A percentile compares a stretch with the other conserved stretches of the same genome.
These are phyloP conservation scores for Poronia punctata DNA, from an alignment of 495 filamentous ascomycete species.

Conservation along the genomic window DNA sequence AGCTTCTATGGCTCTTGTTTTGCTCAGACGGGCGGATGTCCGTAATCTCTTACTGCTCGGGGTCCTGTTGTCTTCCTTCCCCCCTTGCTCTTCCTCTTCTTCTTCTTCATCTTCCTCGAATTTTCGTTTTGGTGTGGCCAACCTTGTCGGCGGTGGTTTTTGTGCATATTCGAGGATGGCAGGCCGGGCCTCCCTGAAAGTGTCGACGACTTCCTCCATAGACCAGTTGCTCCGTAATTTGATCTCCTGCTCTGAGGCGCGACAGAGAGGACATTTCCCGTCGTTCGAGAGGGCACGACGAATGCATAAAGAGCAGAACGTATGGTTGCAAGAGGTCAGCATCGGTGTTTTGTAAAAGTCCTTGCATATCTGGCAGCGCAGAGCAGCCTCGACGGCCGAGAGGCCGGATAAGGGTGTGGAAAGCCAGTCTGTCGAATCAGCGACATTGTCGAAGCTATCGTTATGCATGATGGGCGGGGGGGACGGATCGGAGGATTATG, in stretches of 20 bases:
- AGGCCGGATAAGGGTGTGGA: slow-evolving; percentile 67
- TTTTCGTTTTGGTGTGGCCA: slow-evolving; percentile 43
- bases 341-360: slow-evolving; percentile 93
- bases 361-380: slow-evolving; percentile 96
- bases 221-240: slow-evolving; percentile 78
- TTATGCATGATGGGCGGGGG: slow-evolving; percentile 1
- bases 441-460: slow-evolving; percentile 47
- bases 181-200: slow-evolving; percentile 60
- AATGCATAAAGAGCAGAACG: slow-evolving; percentile 95
- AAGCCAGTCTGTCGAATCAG: slow-evolving; percentile 92
- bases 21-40: slow-evolving; percentile 37
- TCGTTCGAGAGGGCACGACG: slow-evolving; percentile 73
- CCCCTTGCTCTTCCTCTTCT: not conserved
- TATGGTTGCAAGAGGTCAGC: slow-evolving; percentile 90
- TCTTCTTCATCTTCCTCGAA: slow-evolving; percentile 29
- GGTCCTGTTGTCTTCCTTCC: slow-evolving; percentile 10
- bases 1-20: slow-evolving; percentile 26
- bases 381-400: slow-evolving; percentile 68
- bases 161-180: slow-evolving; percentile 55
- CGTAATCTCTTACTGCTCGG: slow-evolving; percentile 39
- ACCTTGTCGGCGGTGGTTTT: slow-evolving; percentile 22
- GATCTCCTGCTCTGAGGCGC: slow-evolving; percentile 67
- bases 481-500: too few species aligned
- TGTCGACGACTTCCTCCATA: slow-evolving; percentile 75
- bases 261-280: slow-evolving; percentile 80